A percentile compares a stretch with the other conserved stretches of the same genome.
Evolutionary conservation across 306 rosid genomes (phyloP).

Genomic region (Inga oerstediana): DNA sequence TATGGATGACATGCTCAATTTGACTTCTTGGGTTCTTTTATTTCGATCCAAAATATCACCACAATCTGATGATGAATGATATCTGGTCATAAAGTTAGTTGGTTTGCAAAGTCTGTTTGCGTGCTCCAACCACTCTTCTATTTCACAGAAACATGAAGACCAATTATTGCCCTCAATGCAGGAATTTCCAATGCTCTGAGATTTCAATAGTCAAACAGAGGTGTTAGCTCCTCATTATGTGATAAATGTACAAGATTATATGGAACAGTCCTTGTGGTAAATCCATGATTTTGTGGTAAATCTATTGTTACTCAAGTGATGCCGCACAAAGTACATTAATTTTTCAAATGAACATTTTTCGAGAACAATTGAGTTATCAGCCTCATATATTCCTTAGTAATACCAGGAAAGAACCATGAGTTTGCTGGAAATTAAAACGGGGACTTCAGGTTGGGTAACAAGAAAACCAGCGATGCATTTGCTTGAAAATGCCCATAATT

Average conservation of each 20-base stretch:
- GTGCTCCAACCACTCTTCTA: conserved; percentile 57
- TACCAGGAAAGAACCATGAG: conserved; percentile 13
- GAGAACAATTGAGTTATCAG: neutral
- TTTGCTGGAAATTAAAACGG: neutral
- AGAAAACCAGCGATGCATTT: neutral
- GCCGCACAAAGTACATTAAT: neutral
- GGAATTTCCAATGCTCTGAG: conserved; percentile 36
- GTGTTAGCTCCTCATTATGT: neutral
- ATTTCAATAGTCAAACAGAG: conserved; percentile 1
- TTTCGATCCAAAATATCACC: neutral
- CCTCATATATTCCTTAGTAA: neutral
- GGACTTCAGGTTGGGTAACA: neutral
- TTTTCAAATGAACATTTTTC: neutral
- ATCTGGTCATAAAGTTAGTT: conserved; percentile 27
- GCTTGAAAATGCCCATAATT: neutral
- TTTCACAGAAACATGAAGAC: conserved; percentile 37
- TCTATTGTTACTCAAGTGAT: neutral
- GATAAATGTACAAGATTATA: neutral
- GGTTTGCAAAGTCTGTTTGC: conserved; percentile 38
- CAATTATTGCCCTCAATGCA: conserved; percentile 21
- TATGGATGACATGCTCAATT: conserved; percentile 35
- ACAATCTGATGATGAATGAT: conserved; percentile 1
- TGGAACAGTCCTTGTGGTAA: neutral
- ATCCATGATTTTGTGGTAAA: neutral
- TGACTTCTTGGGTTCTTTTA: conserved; percentile 8